Base-by-base conservation (phyloP, 2,329 filamentous ascomycete species). In the Claviceps lovelessii region DNA sequence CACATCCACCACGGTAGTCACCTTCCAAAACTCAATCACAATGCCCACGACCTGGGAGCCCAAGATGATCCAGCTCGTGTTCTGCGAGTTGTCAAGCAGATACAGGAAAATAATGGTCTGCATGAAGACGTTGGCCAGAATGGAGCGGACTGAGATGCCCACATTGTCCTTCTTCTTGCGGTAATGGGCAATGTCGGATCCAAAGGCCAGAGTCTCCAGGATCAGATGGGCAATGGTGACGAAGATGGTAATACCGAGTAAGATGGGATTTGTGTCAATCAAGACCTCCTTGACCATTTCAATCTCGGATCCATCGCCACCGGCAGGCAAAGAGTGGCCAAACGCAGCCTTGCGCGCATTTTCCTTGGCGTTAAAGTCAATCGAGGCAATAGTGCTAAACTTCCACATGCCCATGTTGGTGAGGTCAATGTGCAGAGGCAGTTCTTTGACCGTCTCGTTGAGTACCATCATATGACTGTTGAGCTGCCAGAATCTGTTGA, bases 131-230 rank as follows among this genome's bases (percentile, higher is more conserved):
- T 97, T 98, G 67, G 88, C 90, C 55, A 98, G 76, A 65, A 98
- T 98, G 37, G 91, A 94, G 55, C 93, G 89, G 57, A 98, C 86
- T 1, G 90, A 96, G 49, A 95, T 95, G 59, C 93, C 93, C 33
- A 98, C 87, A 56, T 95, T 93, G 73, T 97, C 94, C 77, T 98
- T 98, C 85, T 98, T 98, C 76, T 97, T 96, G 67, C 90, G 88
- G 82, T 93, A 98, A 72, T 98, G 93, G 51, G 90, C 83, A 67
- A 98, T 95, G 67, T 98, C 93, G 67, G 86, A 95, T 65, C 95
- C 95, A 75, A 98, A 98, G 1, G 93, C 93, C 39, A 98, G 80
- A 65, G 87, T 90, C 72, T 98, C 93, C 59, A 98, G 91, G 61
- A 98, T 76, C 79, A 95, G 90, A 72, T 98, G 93, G 44, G 93